A percentile compares a stretch with the other conserved stretches of the same genome.
Conservation (phyloP, 139 green algal species). For the Auxenochlorella protothecoides region DNA sequence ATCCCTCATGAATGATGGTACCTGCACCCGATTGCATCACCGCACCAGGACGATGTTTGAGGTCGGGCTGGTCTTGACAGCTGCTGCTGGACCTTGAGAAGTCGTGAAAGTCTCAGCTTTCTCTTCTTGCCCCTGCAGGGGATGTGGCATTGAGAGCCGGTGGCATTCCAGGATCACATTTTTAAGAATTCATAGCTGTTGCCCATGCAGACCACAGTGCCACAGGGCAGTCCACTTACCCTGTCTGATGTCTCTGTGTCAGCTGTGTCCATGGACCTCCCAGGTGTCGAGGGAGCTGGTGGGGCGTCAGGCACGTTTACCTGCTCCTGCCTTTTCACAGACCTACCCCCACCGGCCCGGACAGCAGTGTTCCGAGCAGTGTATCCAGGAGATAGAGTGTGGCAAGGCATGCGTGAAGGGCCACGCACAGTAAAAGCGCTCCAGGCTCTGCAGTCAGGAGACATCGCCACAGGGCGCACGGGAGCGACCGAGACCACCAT, state of each 20-base stretch:
- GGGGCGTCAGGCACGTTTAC: constrained; percentile 15
- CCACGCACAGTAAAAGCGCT: not conserved
- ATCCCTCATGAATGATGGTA: not conserved
- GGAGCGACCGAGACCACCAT: too few relatives aligned
- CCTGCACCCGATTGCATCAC: not conserved
- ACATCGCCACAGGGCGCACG: too few relatives aligned
- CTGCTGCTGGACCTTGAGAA: not conserved
- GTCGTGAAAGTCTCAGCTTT: not conserved
- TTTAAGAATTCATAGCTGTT: too few relatives aligned
- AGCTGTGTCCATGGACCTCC: too few relatives aligned
- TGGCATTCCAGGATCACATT: too few relatives aligned
- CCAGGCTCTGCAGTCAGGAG: too few relatives aligned
- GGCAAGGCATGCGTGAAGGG: not conserved
- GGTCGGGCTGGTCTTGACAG: not conserved
- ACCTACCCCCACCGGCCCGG: too few relatives aligned
- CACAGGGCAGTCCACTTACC: not conserved
- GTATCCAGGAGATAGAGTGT: not conserved
- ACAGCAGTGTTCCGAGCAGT: too few relatives aligned
- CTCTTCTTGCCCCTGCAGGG: not conserved
- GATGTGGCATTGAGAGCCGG: too few relatives aligned
- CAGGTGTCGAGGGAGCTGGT: not conserved
- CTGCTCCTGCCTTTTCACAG: constrained; percentile 1
- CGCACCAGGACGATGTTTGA: not conserved
- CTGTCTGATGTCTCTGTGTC: not conserved
- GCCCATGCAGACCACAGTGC: too few relatives aligned